Conservation (phyloP, 345 rosid genomes). For the Laguncularia racemosa region DNA sequence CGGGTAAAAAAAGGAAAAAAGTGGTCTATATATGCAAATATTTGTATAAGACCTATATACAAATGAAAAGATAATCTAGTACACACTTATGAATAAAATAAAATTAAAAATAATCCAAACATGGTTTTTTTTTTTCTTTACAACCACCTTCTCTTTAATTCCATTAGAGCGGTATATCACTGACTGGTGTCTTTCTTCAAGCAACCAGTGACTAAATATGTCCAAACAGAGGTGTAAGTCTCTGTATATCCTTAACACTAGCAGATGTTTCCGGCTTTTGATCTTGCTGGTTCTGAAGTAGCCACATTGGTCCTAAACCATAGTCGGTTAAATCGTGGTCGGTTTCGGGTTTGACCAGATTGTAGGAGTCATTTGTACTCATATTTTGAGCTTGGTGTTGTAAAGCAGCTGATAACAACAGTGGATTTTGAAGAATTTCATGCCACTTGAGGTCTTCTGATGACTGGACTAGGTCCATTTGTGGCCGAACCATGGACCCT, state of each 20-base stretch:
- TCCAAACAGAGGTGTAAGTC: slow-evolving; percentile 11
- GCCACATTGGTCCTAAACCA: slow-evolving; percentile 15
- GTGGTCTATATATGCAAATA: slow-evolving; percentile 5
- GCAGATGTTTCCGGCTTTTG: background rate
- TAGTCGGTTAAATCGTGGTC: slow-evolving; percentile 26
- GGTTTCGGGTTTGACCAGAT: slow-evolving; percentile 67
- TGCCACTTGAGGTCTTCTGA: slow-evolving; percentile 9
- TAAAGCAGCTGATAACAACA: slow-evolving; percentile 42
- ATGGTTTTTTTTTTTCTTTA: slow-evolving; percentile 2
- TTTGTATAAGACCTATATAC: slow-evolving; percentile 7
- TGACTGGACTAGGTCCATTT: slow-evolving; percentile 27
- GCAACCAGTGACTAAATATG: slow-evolving; percentile 8
- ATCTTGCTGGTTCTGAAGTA: background rate
- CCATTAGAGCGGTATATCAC: no score
- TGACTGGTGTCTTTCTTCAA: no score
- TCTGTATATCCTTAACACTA: slow-evolving; percentile 8
- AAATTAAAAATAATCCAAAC: background rate
- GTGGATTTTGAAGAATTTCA: slow-evolving; percentile 40
- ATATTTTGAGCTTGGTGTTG: slow-evolving; percentile 50
- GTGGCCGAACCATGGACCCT: slow-evolving; percentile 1
- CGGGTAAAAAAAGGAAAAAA: background rate
- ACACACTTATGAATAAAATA: slow-evolving; percentile 1
- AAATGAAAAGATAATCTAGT: slow-evolving; percentile 1
- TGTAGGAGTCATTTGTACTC: slow-evolving; percentile 20
- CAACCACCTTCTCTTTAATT: no score